Evolutionary conservation across 2,329 filamentous ascomycete species (phyloP).

Genomic region (Neocatenulostroma microsporum): DNA sequence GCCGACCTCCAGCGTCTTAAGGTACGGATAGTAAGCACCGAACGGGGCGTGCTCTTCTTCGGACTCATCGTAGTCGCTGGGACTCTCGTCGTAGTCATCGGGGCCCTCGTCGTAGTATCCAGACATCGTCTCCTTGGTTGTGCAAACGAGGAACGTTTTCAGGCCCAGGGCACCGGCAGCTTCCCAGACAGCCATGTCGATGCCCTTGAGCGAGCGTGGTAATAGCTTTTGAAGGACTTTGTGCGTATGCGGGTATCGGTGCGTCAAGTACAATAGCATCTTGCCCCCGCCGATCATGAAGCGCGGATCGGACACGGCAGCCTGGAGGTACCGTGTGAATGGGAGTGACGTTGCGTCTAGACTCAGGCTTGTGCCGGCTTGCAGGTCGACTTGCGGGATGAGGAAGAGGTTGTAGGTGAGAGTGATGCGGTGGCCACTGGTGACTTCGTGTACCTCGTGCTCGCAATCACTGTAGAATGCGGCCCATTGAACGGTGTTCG

Average conservation of each 20-base stretch:
- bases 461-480: conserved; percentile 50
- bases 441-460: conserved; percentile 47
- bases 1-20: conserved; percentile 1
- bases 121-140: too few relatives aligned
- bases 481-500: conserved; percentile 44
- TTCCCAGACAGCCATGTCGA: conserved; percentile 22
- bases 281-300: conserved; percentile 30
- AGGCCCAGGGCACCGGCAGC: conserved; percentile 10
- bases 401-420: conserved; percentile 54
- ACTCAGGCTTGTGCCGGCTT: conserved; percentile 14
- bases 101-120: too few relatives aligned
- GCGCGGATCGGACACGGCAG: conserved; percentile 22
- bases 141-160: too few relatives aligned
- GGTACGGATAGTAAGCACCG: not conserved
- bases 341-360: conserved; percentile 31
- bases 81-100: too few relatives aligned
- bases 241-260: conserved; percentile 21
- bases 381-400: conserved; percentile 29
- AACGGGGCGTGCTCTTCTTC: not conserved
- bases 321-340: conserved; percentile 30
- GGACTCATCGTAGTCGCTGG: too few relatives aligned
- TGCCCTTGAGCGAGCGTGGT: conserved; percentile 19
- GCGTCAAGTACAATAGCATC: conserved; percentile 16
- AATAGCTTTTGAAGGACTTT: conserved; percentile 10
- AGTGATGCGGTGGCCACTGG: conserved; percentile 46